A percentile compares a stretch with the other conserved stretches of the same genome.
These are phyloP conservation scores for Tubosaeta sp. DNA, from an alignment of 768 basidiomycete species.

Conservation along the genomic window DNA sequence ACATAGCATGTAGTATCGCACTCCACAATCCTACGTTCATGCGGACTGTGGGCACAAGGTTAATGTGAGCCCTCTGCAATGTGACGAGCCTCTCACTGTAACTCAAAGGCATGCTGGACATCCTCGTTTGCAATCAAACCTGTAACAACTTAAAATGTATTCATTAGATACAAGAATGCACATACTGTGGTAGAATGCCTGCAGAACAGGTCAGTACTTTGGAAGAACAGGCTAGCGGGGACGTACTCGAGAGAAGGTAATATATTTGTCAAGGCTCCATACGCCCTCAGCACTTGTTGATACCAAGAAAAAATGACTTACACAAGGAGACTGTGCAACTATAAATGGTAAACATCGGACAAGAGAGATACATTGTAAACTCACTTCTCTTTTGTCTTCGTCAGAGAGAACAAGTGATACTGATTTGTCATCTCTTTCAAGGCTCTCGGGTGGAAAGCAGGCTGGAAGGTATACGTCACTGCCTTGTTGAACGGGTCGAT, in stretches of 20 bases:
- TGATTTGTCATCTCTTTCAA: slow-evolving; percentile 12
- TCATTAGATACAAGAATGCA: neutral
- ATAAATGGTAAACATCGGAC: neutral
- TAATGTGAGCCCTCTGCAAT: slow-evolving; percentile 11
- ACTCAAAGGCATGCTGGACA: slow-evolving; percentile 25
- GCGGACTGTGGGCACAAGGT: slow-evolving; percentile 26
- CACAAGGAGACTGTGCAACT: slow-evolving; percentile 62
- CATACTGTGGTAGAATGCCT: slow-evolving; percentile 24
- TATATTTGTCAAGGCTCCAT: slow-evolving; percentile 31
- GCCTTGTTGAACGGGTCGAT: slow-evolving; percentile 29
- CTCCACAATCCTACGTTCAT: slow-evolving; percentile 56
- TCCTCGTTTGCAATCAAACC: slow-evolving; percentile 24
- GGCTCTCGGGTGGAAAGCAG: slow-evolving; percentile 43
- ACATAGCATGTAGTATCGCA: slow-evolving; percentile 61
- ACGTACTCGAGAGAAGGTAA: slow-evolving; percentile 27
- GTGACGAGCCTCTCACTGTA: slow-evolving; percentile 14
- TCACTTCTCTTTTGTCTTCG: slow-evolving; percentile 47
- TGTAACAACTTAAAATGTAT: neutral
- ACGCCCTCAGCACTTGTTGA: slow-evolving; percentile 35
- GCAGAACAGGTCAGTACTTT: slow-evolving; percentile 25
- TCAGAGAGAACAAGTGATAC: slow-evolving; percentile 34
- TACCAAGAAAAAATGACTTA: slow-evolving; percentile 28
- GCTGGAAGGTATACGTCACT: slow-evolving; percentile 47
- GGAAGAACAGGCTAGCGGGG: slow-evolving; percentile 25
- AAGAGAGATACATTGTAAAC: neutral